phyloP scores from a whole-genome alignment of 202 grass and related monocot genomes.

The Thinopyrum obtusiflorum region DNA sequence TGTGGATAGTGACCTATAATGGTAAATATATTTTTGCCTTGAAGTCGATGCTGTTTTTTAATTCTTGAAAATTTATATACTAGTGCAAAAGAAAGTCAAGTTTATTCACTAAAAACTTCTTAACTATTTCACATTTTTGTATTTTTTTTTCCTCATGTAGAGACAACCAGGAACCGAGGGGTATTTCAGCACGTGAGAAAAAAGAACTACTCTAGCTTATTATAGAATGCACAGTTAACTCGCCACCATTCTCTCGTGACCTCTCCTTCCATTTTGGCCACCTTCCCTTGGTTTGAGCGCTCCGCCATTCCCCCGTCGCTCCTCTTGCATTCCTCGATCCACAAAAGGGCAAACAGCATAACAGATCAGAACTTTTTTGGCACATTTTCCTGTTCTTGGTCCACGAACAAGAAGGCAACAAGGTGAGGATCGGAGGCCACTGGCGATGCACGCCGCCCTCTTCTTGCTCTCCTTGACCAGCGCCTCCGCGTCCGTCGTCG shows the following conservation, averaged over 20 bases:
- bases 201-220: neutral
- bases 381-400: neutral
- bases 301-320: slow-evolving; percentile 2
- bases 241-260: slow-evolving; percentile 48
- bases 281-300: neutral
- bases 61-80: no score
- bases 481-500: neutral
- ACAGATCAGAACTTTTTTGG: slow-evolving; percentile 40
- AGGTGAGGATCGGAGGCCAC: neutral
- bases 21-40: no score
- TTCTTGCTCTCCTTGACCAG: neutral
- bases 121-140: no score
- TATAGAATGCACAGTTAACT: neutral
- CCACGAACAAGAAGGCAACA: slow-evolving; percentile 1
- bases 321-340: slow-evolving; percentile 21
- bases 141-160: no score
- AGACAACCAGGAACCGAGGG: no score
- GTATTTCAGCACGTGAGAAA: neutral
- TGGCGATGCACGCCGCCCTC: neutral
- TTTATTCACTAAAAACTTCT: no score
- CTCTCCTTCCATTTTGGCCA: slow-evolving; percentile 11
- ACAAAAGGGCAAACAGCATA: slow-evolving; percentile 31
- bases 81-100: no score
- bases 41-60: no score
- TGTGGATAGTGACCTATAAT: no score